Percentiles rank a stretch among this genome's conserved stretches.
phyloP scores from a whole-genome alignment of 2,329 filamentous ascomycete species.

The Diplodia seriata region DNA sequence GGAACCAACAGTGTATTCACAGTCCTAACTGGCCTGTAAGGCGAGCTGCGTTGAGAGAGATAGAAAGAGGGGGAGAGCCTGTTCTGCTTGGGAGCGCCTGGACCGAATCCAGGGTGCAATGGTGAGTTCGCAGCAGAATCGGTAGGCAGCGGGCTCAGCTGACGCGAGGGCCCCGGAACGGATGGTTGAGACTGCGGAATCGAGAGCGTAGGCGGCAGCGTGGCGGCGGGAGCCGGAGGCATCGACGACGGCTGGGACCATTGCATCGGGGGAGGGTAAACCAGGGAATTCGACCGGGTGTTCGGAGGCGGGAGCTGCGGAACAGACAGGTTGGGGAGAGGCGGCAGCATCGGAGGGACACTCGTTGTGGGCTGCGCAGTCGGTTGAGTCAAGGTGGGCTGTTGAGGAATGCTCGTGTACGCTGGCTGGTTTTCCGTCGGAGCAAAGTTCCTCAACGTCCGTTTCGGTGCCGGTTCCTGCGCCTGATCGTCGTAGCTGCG shows the following conservation, averaged over 20 bases:
- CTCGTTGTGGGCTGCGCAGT: conserved; percentile 42
- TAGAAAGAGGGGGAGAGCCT: conserved; percentile 88
- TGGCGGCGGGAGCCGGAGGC: conserved; percentile 42
- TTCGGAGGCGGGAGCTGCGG: conserved; percentile 54
- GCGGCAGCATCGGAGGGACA: conserved; percentile 57
- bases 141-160: conserved; percentile 57
- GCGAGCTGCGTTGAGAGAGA: conserved; percentile 85
- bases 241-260: conserved; percentile 57
- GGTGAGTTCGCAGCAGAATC: conserved; percentile 70
- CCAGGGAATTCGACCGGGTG: conserved; percentile 75
- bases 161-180: conserved; percentile 48
- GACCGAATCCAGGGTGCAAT: conserved; percentile 68
- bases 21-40: conserved; percentile 87
- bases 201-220: conserved; percentile 37
- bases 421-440: conserved; percentile 15
- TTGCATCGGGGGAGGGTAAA: conserved; percentile 68
- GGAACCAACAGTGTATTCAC: conserved; percentile 92
- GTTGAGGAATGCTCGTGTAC: conserved; percentile 36
- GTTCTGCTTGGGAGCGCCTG: conserved; percentile 67
- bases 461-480: conserved; percentile 65
- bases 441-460: conserved; percentile 39
- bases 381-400: conserved; percentile 20
- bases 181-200: conserved; percentile 41
- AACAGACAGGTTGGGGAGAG: conserved; percentile 74
- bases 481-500: conserved; percentile 63